Percentiles rank a stretch among this genome's conserved stretches.
Evolutionary conservation across 352 stramenopile genomes (phyloP).

Genomic region (Phytophthora crassamura): DNA sequence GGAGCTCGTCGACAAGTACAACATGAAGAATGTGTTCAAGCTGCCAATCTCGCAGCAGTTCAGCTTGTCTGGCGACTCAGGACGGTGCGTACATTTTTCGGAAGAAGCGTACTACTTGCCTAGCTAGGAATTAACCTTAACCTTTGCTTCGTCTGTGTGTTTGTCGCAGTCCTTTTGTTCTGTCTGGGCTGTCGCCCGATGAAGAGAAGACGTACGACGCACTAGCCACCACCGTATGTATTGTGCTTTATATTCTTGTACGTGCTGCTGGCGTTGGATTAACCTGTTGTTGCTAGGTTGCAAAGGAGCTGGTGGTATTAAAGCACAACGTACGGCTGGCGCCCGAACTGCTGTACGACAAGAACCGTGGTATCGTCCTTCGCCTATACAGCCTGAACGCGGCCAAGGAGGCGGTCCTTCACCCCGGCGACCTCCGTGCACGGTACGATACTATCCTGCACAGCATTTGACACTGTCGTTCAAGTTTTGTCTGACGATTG

Average conservation of each 20-base stretch:
- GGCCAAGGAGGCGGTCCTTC: slow-evolving; percentile 78
- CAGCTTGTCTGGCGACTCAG: slow-evolving; percentile 75
- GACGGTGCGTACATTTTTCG: slow-evolving; percentile 52
- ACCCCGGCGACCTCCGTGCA: slow-evolving; percentile 77
- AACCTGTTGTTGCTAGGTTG: slow-evolving; percentile 50
- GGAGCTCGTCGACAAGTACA: slow-evolving; percentile 81
- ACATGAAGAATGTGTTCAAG: slow-evolving; percentile 88
- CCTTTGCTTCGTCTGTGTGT: neutral
- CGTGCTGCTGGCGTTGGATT: neutral
- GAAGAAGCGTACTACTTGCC: neutral
- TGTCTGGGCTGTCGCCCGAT: slow-evolving; percentile 70
- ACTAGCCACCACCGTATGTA: slow-evolving; percentile 62
- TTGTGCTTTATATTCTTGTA: neutral
- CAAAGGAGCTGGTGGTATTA: slow-evolving; percentile 80
- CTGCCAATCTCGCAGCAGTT: slow-evolving; percentile 82
- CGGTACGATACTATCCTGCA: slow-evolving; percentile 38
- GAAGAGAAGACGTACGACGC: slow-evolving; percentile 75
- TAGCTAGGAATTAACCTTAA: neutral
- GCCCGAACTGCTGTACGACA: slow-evolving; percentile 83
- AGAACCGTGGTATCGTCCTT: slow-evolving; percentile 80
- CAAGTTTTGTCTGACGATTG: neutral
- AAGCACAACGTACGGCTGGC: slow-evolving; percentile 74
- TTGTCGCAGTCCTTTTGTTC: slow-evolving; percentile 72
- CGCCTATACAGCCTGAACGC: slow-evolving; percentile 74
- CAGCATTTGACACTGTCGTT: neutral